phyloP scores from a whole-genome alignment of 2,329 filamentous ascomycete genomes.

The Aspergillus ochraceus region DNA sequence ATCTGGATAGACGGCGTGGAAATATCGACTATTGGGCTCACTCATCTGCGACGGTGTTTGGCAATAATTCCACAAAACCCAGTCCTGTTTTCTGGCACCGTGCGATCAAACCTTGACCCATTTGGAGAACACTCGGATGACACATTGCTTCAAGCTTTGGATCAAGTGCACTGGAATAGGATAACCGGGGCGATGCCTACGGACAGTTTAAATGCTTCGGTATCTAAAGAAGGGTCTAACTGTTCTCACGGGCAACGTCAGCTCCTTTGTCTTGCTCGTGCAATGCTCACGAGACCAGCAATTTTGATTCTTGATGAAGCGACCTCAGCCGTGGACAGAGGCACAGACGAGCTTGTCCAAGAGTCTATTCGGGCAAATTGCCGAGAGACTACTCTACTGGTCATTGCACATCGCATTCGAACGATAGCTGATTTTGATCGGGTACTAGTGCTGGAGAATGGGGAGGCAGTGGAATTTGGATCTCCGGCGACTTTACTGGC shows the following conservation, averaged over 20 bases:
- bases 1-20: slow-evolving; percentile 29
- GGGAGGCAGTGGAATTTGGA: slow-evolving; percentile 1
- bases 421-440: slow-evolving; percentile 74
- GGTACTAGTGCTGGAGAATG: not conserved
- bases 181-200: slow-evolving; percentile 41
- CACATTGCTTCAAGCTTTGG: slow-evolving; percentile 67
- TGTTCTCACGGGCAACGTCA: slow-evolving; percentile 31
- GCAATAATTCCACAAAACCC: slow-evolving; percentile 83
- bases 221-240: slow-evolving; percentile 72
- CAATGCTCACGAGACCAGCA: slow-evolving; percentile 68
- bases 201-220: slow-evolving; percentile 58
- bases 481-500: not conserved
- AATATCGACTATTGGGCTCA: slow-evolving; percentile 48
- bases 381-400: slow-evolving; percentile 61
- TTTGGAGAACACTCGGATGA: slow-evolving; percentile 68
- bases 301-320: slow-evolving; percentile 81
- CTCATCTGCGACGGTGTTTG: slow-evolving; percentile 67
- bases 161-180: slow-evolving; percentile 65
- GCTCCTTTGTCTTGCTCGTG: slow-evolving; percentile 28
- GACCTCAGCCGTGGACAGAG: slow-evolving; percentile 76
- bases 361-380: slow-evolving; percentile 69
- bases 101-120: slow-evolving; percentile 74
- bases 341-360: slow-evolving; percentile 72
- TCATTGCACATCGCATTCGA: slow-evolving; percentile 51
- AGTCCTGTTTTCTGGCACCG: slow-evolving; percentile 75